phyloP scores from a whole-genome alignment of 2,329 filamentous ascomycete species.

The Didymella segeticola region DNA sequence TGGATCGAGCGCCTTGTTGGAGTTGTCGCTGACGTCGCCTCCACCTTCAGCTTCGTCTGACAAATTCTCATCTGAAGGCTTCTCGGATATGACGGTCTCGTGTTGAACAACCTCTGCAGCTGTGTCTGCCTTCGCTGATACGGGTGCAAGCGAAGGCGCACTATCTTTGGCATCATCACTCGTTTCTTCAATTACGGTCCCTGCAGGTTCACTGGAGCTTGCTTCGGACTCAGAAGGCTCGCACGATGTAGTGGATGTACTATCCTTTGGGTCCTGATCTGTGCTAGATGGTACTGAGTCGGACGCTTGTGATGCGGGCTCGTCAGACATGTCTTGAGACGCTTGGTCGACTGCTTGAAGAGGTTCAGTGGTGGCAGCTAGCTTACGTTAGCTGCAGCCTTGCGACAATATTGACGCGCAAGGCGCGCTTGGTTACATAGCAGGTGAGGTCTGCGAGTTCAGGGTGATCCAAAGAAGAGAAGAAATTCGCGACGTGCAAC shows the following conservation, averaged over 20 bases:
- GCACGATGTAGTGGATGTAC: neutral
- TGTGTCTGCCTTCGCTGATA: neutral
- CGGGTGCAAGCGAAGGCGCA: neutral
- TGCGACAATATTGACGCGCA: conserved; percentile 5
- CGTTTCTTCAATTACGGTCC: neutral
- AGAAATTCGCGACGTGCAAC: neutral
- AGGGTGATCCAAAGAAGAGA: neutral
- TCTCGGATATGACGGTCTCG: neutral
- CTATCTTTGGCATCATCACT: conserved; percentile 9
- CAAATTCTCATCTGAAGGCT: neutral
- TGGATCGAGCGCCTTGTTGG: neutral
- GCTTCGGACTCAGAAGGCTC: neutral
- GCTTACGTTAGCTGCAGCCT: conserved; percentile 9
- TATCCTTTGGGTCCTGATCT: neutral
- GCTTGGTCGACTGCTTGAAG: neutral
- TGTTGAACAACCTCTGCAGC: neutral
- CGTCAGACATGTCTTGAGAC: neutral
- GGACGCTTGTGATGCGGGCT: neutral
- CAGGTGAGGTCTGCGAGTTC: neutral
- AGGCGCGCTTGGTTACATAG: conserved; percentile 6
- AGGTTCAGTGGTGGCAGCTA: conserved; percentile 1
- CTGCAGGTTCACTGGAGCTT: too few relatives aligned
- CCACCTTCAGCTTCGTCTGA: neutral
- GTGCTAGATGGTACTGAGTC: neutral
- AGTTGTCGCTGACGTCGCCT: neutral